These are phyloP conservation scores for Blastocystis sp. DNA, from an alignment of 352 stramenopile species.

Conservation along the genomic window DNA sequence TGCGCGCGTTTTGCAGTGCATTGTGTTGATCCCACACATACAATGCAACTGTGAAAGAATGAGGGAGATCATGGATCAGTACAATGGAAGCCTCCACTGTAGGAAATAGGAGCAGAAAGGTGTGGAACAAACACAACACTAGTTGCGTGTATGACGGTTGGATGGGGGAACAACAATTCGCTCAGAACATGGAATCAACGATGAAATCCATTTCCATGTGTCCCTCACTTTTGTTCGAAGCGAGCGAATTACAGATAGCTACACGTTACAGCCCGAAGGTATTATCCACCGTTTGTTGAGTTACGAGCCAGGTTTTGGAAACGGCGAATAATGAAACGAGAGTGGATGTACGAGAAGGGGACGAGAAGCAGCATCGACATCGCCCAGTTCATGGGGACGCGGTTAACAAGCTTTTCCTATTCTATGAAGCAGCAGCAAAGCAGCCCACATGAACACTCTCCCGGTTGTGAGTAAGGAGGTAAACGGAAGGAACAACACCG, in stretches of 20 bases:
- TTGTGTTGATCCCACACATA: too few relatives aligned
- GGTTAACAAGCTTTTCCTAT: slow-evolving; percentile 47
- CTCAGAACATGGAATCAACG: background rate
- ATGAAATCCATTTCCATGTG: slow-evolving; percentile 1
- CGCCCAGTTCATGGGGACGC: slow-evolving; percentile 52
- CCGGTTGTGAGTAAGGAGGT: slow-evolving; percentile 16
- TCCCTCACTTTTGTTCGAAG: background rate
- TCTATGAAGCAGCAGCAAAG: background rate
- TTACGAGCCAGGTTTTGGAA: slow-evolving; percentile 32
- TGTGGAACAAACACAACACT: too few relatives aligned
- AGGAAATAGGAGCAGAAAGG: too few relatives aligned
- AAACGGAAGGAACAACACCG: slow-evolving; percentile 53
- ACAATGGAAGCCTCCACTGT: too few relatives aligned
- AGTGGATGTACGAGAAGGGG: slow-evolving; percentile 50
- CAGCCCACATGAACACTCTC: slow-evolving; percentile 41
- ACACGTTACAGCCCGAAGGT: background rate
- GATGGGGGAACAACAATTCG: background rate
- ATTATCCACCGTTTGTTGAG: slow-evolving; percentile 5
- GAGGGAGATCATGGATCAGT: too few relatives aligned
- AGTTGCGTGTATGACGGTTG: too few relatives aligned
- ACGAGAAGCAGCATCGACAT: slow-evolving; percentile 41
- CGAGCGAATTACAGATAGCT: slow-evolving; percentile 38
- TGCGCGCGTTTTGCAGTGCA: too few relatives aligned
- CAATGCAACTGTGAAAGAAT: too few relatives aligned
- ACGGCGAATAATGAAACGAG: slow-evolving; percentile 36